A percentile compares a stretch with the other conserved stretches of the same genome.
Conservation (phyloP, 495 filamentous ascomycete genomes). For the Daldinia caldariorum region DNA sequence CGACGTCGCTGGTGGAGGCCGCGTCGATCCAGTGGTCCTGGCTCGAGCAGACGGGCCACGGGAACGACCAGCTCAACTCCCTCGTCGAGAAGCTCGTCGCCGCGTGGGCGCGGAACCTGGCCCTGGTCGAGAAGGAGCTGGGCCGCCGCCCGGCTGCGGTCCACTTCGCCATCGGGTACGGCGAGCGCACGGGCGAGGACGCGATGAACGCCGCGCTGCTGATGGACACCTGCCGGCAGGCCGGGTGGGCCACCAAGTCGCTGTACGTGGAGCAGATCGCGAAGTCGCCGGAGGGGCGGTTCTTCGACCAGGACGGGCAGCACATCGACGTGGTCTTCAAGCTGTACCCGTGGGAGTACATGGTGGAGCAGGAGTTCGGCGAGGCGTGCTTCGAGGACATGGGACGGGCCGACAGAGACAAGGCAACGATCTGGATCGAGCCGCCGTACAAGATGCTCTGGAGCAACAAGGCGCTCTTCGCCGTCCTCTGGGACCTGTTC, state of each 20-base stretch:
- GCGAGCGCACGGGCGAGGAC: constrained; percentile 4
- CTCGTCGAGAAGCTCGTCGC: constrained; percentile 9
- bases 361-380: constrained; percentile 5
- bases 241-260: constrained; percentile 10
- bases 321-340: constrained; percentile 25
- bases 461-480: constrained; percentile 20
- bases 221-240: constrained; percentile 21
- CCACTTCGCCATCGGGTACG: constrained; percentile 11
- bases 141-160: background rate
- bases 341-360: constrained; percentile 20
- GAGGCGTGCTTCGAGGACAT: constrained; percentile 21
- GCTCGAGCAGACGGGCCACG: constrained; percentile 25
- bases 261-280: constrained; percentile 16
- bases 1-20: constrained; percentile 15
- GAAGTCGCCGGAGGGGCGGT: background rate
- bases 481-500: constrained; percentile 16
- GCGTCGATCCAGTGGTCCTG: constrained; percentile 19
- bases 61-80: constrained; percentile 19
- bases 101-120: constrained; percentile 13
- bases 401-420: constrained; percentile 9
- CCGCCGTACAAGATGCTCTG: constrained; percentile 25
- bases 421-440: constrained; percentile 20
- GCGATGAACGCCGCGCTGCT: constrained; percentile 15
- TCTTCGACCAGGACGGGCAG: constrained; percentile 14
- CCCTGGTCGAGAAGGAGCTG: constrained; percentile 1